phyloP scores from a whole-genome alignment of 768 basidiomycete species.

The Suillus decipiens region DNA sequence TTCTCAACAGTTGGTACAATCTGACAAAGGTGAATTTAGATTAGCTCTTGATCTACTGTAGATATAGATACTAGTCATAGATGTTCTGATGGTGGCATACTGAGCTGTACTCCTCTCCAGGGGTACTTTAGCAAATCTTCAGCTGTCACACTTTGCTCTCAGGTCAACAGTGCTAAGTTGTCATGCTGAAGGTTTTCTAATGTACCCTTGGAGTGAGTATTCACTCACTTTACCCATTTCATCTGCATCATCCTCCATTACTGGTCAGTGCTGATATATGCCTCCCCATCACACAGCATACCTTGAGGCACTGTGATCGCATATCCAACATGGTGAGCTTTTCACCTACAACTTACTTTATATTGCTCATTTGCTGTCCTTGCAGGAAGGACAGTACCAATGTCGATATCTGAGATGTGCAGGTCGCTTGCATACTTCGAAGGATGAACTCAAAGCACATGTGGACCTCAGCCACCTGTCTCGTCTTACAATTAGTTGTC shows the following conservation, averaged over 20 bases:
- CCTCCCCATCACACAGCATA: constrained; percentile 22
- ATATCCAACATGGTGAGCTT: constrained; percentile 19
- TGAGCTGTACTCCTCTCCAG: constrained; percentile 7
- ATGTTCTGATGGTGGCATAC: constrained; percentile 6
- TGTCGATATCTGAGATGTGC: constrained; percentile 30
- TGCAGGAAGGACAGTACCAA: constrained; percentile 29
- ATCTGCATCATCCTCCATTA: not conserved
- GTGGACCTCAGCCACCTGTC: constrained; percentile 34
- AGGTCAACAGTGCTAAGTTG: constrained; percentile 10
- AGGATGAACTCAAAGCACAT: constrained; percentile 23
- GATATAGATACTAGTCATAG: constrained; percentile 13
- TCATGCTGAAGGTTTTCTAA: constrained; percentile 25
- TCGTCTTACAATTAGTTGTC: constrained; percentile 29
- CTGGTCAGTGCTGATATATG: constrained; percentile 14
- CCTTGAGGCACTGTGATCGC: constrained; percentile 26
- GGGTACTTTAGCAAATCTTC: constrained; percentile 16
- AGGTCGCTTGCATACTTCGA: constrained; percentile 27
- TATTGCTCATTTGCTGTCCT: not conserved
- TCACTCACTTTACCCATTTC: not conserved
- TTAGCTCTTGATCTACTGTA: constrained; percentile 10
- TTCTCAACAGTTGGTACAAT: constrained; percentile 31
- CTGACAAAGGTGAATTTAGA: constrained; percentile 30
- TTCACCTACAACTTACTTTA: not conserved
- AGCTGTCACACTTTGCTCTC: constrained; percentile 15
- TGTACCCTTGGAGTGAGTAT: constrained; percentile 17